Conservation (phyloP, 306 rosid genomes). For the Sicyos edulis region DNA sequence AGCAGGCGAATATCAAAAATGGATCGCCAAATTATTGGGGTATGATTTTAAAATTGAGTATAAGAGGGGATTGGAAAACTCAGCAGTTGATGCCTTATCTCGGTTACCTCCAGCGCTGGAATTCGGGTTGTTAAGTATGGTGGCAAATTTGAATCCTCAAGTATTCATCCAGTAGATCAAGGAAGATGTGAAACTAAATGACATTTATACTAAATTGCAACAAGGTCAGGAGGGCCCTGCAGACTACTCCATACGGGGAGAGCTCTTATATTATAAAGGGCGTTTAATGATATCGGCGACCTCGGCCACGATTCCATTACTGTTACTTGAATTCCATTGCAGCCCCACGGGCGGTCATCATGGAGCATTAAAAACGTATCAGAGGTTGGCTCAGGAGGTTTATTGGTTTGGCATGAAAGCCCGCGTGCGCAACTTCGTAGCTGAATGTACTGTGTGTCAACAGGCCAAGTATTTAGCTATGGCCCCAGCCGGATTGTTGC, state of each 20-base stretch:
- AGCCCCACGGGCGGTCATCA: not conserved
- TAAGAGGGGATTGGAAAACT: not conserved
- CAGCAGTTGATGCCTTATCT: not conserved
- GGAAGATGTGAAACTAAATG: too few relatives aligned
- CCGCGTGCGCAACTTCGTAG: fast-evolving
- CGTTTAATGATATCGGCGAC: not conserved
- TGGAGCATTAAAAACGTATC: not conserved
- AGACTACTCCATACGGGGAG: too few relatives aligned
- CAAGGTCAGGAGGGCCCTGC: too few relatives aligned
- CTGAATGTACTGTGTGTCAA: not conserved
- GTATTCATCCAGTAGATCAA: too few relatives aligned
- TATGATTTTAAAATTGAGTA: not conserved
- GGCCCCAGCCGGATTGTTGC: not conserved
- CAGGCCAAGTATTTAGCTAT: not conserved
- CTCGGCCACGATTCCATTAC: not conserved
- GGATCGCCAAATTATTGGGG: not conserved
- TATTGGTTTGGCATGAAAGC: not conserved
- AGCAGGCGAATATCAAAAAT: not conserved
- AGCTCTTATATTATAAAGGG: too few relatives aligned
- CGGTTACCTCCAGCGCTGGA: not conserved
- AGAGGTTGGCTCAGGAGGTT: not conserved
- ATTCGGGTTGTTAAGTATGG: not conserved
- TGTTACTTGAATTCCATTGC: not conserved
- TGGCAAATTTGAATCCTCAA: not conserved
- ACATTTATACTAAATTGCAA: too few relatives aligned